phyloP scores from a whole-genome alignment of 805 yeast genomes.

The Candida verbasci region DNA sequence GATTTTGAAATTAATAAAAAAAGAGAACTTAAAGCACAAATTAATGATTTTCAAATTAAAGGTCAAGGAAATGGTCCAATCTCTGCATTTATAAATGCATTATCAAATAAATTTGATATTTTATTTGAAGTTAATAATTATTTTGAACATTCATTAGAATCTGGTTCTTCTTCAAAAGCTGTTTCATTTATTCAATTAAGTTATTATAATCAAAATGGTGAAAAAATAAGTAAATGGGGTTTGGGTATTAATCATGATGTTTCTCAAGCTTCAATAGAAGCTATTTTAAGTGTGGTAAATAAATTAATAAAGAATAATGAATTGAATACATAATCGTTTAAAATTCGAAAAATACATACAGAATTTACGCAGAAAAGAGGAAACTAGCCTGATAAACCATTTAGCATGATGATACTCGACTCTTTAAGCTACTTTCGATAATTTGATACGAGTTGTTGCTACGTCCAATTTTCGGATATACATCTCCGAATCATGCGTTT shows the following conservation, averaged over 20 bases:
- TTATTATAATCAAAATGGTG: slow-evolving; percentile 31
- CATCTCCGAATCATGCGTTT: too few relatives aligned
- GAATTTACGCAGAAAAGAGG: too few relatives aligned
- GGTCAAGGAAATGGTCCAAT: slow-evolving; percentile 80
- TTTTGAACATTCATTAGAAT: slow-evolving; percentile 69
- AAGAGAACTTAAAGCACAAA: slow-evolving; percentile 45
- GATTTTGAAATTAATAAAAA: slow-evolving; percentile 42
- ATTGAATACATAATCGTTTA: slow-evolving; percentile 3
- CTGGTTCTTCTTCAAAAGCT: slow-evolving; percentile 68
- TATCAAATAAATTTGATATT: slow-evolving; percentile 47
- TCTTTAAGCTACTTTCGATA: too few relatives aligned
- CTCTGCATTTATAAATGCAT: slow-evolving; percentile 66
- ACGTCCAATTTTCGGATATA: too few relatives aligned
- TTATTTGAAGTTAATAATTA: slow-evolving; percentile 62
- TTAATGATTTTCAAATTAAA: slow-evolving; percentile 26
- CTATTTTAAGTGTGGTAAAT: slow-evolving; percentile 58
- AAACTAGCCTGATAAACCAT: too few relatives aligned
- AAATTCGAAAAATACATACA: slow-evolving; percentile 1
- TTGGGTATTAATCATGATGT: slow-evolving; percentile 42
- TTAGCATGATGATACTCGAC: too few relatives aligned
- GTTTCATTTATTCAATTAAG: slow-evolving; percentile 67
- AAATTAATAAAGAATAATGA: slow-evolving; percentile 25
- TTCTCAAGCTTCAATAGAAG: slow-evolving; percentile 48
- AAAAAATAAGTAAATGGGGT: slow-evolving; percentile 36
- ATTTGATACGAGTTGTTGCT: too few relatives aligned